Percentiles rank a stretch among this genome's conserved stretches.
Conservation (phyloP, 768 basidiomycete species). For the Tricholoma terreum region DNA sequence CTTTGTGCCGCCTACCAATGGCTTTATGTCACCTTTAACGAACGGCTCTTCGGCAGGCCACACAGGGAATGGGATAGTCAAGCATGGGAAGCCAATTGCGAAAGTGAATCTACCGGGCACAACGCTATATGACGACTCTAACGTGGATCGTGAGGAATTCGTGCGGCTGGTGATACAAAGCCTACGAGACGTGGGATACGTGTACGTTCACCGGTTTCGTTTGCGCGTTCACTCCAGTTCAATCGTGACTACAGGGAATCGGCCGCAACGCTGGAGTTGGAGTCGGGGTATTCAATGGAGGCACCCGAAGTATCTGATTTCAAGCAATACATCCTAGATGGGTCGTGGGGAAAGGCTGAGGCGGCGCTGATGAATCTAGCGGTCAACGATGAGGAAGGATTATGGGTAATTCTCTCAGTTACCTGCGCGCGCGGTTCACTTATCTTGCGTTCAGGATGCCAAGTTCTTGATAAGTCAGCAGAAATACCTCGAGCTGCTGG, state of each 20-base stretch:
- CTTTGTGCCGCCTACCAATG: slow-evolving; percentile 29
- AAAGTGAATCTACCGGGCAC: slow-evolving; percentile 70
- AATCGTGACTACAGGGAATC: slow-evolving; percentile 58
- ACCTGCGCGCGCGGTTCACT: slow-evolving; percentile 1
- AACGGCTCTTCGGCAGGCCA: slow-evolving; percentile 31
- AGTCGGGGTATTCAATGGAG: slow-evolving; percentile 90
- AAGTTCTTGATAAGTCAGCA: slow-evolving; percentile 89
- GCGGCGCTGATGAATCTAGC: slow-evolving; percentile 64
- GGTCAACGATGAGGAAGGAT: slow-evolving; percentile 61
- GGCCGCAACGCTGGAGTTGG: slow-evolving; percentile 83
- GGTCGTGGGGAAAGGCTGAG: slow-evolving; percentile 79
- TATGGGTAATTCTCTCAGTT: slow-evolving; percentile 54
- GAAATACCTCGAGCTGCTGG: slow-evolving; percentile 93
- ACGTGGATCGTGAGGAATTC: slow-evolving; percentile 86
- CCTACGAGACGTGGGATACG: slow-evolving; percentile 83
- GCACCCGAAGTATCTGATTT: slow-evolving; percentile 75
- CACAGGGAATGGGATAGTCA: slow-evolving; percentile 49
- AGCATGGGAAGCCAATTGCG: slow-evolving; percentile 50
- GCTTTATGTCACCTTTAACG: slow-evolving; percentile 33
- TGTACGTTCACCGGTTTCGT: slow-evolving; percentile 15
- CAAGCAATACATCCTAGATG: slow-evolving; percentile 74
- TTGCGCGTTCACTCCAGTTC: slow-evolving; percentile 3
- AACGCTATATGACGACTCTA: slow-evolving; percentile 73
- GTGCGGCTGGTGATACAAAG: slow-evolving; percentile 87
- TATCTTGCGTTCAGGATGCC: slow-evolving; percentile 52